Conservation (phyloP, 305 asterid species). For the Fraxinus paxiana region DNA sequence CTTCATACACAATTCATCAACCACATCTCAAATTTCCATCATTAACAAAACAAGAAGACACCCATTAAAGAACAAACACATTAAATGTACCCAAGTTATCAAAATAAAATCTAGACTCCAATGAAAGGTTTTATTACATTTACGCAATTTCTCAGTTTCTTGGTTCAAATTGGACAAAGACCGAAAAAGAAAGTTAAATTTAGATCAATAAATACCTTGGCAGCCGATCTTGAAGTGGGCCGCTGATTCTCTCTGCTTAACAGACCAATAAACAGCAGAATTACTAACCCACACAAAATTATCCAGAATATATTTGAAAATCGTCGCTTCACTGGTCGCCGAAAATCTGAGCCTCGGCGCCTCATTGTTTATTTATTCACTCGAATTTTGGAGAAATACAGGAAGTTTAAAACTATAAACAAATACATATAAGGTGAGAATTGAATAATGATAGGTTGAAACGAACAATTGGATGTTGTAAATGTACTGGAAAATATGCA, state of each 20-base stretch:
- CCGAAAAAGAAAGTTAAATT: not conserved
- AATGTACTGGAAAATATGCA: not conserved
- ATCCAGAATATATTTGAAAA: slow-evolving; percentile 35
- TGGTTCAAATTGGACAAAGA: not conserved
- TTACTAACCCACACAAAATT: slow-evolving; percentile 29
- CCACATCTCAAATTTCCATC: not conserved
- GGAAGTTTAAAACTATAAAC: not conserved
- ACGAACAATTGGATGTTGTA: not conserved
- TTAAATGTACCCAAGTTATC: not conserved
- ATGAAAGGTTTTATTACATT: not conserved
- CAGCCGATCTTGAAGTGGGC: slow-evolving; percentile 34
- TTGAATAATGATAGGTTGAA: not conserved
- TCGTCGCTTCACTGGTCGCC: slow-evolving; percentile 39
- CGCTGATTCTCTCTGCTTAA: slow-evolving; percentile 32
- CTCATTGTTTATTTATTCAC: slow-evolving; percentile 23
- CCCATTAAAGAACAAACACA: not conserved
- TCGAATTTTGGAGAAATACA: not conserved
- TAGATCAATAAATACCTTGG: slow-evolving; percentile 29
- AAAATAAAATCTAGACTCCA: not conserved
- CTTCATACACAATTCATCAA: not conserved
- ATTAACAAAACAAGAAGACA: not conserved
- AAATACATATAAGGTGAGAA: not conserved
- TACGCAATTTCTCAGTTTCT: not conserved
- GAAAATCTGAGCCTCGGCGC: slow-evolving; percentile 38
- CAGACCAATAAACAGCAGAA: slow-evolving; percentile 34